These are phyloP conservation scores for Tarenaya hassleriana DNA, from an alignment of 345 rosid species.

Conservation along the genomic window DNA sequence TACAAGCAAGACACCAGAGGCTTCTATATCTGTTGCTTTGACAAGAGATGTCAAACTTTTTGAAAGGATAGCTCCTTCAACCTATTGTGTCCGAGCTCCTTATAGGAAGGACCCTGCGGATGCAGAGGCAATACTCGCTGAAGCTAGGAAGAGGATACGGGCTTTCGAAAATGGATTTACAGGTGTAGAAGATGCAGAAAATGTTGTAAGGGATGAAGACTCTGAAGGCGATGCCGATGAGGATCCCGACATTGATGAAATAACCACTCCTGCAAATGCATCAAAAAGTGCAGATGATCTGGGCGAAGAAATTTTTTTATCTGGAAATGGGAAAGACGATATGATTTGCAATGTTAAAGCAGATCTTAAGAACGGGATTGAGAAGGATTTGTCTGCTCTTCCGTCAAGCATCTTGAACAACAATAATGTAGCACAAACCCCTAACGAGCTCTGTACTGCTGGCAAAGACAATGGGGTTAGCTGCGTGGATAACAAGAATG, in stretches of 20 bases:
- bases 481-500: slow-evolving; percentile 40
- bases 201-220: slow-evolving; percentile 84
- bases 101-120: slow-evolving; percentile 93
- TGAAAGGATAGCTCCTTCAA: slow-evolving; percentile 99
- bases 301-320: slow-evolving; percentile 35
- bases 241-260: slow-evolving; percentile 92
- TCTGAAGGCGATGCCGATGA: slow-evolving; percentile 85
- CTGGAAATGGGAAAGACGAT: slow-evolving; percentile 40
- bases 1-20: slow-evolving; percentile 99
- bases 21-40: slow-evolving; percentile 97
- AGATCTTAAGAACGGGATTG: slow-evolving; percentile 35
- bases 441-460: slow-evolving; percentile 30
- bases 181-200: slow-evolving; percentile 79
- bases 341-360: slow-evolving; percentile 29
- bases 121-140: slow-evolving; percentile 79
- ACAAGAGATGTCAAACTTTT: slow-evolving; percentile 99
- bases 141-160: slow-evolving; percentile 85
- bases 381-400: slow-evolving; percentile 36
- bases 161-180: slow-evolving; percentile 89
- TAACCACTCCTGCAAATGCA: slow-evolving; percentile 43
- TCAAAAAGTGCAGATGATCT: slow-evolving; percentile 40
- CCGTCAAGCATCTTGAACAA: slow-evolving; percentile 63
- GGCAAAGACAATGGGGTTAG: slow-evolving; percentile 31
- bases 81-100: slow-evolving; percentile 87
- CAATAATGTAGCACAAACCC: slow-evolving; percentile 28